phyloP scores from a whole-genome alignment of 257 asterid species.

The Solanum peruvianum region DNA sequence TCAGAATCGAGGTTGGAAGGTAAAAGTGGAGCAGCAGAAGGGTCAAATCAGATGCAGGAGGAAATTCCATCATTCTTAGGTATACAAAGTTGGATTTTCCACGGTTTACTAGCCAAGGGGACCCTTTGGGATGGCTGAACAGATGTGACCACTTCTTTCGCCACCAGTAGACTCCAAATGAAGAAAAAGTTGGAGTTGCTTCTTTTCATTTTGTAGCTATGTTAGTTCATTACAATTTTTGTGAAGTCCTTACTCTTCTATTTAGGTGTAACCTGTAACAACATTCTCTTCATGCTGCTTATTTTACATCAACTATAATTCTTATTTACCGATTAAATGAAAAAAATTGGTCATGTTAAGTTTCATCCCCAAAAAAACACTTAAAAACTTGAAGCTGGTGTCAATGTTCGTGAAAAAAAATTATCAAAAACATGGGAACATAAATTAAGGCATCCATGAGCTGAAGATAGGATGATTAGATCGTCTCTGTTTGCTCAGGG shows the following conservation, averaged over 20 bases:
- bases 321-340: neutral
- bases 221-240: neutral
- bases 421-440: neutral
- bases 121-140: too few species aligned
- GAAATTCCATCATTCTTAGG: too few species aligned
- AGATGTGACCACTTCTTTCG: too few species aligned
- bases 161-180: too few species aligned
- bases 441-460: neutral
- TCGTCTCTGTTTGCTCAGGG: neutral
- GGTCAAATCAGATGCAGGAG: too few species aligned
- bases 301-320: neutral
- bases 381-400: neutral
- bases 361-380: neutral
- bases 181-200: too few species aligned
- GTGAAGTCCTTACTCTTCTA: neutral
- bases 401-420: neutral
- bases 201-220: neutral
- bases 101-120: too few species aligned
- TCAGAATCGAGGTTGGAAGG: too few species aligned
- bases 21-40: too few species aligned
- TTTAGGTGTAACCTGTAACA: neutral
- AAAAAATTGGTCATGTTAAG: neutral
- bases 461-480: neutral
- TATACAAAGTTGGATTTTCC: too few species aligned
- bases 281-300: neutral